Conservation (phyloP, 352 stramenopile genomes). For the Phytophthora pseudosyringae region DNA sequence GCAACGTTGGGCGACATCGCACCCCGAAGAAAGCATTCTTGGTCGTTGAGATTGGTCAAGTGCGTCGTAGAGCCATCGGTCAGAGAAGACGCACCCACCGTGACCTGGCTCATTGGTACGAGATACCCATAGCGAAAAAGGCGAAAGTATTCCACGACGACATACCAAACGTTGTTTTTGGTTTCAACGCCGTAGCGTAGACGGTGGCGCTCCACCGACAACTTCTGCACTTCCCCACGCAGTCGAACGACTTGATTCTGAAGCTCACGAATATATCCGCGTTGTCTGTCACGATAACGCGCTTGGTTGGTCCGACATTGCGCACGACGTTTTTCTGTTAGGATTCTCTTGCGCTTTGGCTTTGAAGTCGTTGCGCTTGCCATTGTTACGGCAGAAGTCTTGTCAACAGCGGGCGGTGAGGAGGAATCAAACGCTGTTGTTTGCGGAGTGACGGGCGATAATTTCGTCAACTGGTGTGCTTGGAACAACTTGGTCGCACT, state of each 20-base stretch:
- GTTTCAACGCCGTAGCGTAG: conserved; percentile 8
- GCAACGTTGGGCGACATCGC: conserved; percentile 24
- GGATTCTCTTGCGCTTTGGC: conserved; percentile 32
- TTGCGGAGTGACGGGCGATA: neutral
- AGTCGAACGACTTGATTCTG: conserved; percentile 22
- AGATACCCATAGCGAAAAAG: conserved; percentile 23
- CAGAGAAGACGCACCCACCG: neutral
- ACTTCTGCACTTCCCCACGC: conserved; percentile 22
- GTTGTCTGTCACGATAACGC: conserved; percentile 45
- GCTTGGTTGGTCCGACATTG: conserved; percentile 51
- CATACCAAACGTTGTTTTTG: conserved; percentile 14
- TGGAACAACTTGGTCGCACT: neutral
- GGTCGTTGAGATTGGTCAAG: conserved; percentile 10
- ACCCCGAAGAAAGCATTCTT: conserved; percentile 29
- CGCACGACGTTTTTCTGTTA: conserved; percentile 37
- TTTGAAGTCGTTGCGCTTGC: neutral
- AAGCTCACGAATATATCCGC: conserved; percentile 8
- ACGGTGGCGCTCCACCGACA: conserved; percentile 1
- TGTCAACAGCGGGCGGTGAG: neutral
- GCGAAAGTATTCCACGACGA: conserved; percentile 30
- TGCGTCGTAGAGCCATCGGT: neutral
- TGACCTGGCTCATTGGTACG: neutral
- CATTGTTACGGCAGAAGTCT: neutral
- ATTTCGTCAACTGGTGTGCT: neutral
- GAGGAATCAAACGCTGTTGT: neutral